phyloP scores from a whole-genome alignment of 192 early-diverging fungal genomes.

The Coemansia sp. region DNA sequence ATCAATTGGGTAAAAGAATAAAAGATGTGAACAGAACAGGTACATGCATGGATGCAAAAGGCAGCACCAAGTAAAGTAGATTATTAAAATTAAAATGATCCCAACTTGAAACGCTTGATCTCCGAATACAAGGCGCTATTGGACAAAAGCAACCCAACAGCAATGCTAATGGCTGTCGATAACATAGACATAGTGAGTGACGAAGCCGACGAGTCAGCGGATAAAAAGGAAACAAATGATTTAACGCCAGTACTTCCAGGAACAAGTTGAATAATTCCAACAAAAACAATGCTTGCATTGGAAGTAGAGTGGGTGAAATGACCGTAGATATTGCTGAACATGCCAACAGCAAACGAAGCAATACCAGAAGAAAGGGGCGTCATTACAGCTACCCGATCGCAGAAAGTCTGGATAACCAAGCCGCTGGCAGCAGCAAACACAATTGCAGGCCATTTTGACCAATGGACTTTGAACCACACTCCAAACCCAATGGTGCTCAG shows the following conservation, averaged over 20 bases:
- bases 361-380: conserved; percentile 59
- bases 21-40: background rate
- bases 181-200: conserved; percentile 40
- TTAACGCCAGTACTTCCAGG: conserved; percentile 74
- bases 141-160: conserved; percentile 29
- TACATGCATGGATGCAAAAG: background rate
- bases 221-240: conserved; percentile 57
- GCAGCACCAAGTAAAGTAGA: background rate
- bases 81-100: conserved; percentile 13
- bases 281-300: conserved; percentile 67
- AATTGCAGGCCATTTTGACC: conserved; percentile 66
- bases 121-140: conserved; percentile 36
- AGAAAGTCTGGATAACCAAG: conserved; percentile 59
- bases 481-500: conserved; percentile 53
- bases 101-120: conserved; percentile 24
- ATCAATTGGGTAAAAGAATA: no score
- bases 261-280: conserved; percentile 76
- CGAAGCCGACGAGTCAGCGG: conserved; percentile 43
- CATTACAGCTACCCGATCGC: conserved; percentile 55
- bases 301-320: conserved; percentile 57
- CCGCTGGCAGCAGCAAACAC: conserved; percentile 63
- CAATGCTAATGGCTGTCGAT: conserved; percentile 31
- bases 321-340: conserved; percentile 71
- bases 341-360: conserved; percentile 70
- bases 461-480: conserved; percentile 57